Evolutionary conservation across 768 basidiomycete genomes (phyloP), one percentile per base, ranked within the genome.

Genomic region (Boletus pseudo-olivaceus): DNA sequence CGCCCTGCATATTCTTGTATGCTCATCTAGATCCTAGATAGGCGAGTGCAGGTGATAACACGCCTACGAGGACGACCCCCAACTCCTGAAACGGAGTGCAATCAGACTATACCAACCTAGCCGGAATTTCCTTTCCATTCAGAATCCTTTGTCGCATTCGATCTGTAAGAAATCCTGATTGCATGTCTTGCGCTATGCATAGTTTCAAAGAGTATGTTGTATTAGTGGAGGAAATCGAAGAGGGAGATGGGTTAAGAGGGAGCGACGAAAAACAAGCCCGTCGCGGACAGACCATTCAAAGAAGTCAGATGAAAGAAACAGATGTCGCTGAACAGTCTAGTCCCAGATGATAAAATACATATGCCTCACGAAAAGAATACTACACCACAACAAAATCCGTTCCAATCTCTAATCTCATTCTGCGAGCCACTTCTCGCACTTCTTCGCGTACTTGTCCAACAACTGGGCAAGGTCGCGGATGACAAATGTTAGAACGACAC

Each of bases 381-480:
- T 63, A 69, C 67, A 63, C 57, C 62, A 55, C 56, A 59, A 53
- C 59, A 55, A 56, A 57, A 65, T 63, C 60, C 55, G 32, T 39
- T 52, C 54, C 59, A 42, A 32, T 41, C 45, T 58, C 61, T 61
- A 59, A 56, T 77, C n/a, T n/a, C 76, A 93, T 67, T 94, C 91
- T 35, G 84, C 88, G 35, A 93, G 79, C 89, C 90, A 92, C 72
- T 91, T 92, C 74, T 92, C 92, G 72, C 90, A 91, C 69, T 90
- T 90, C 79, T 93, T 93, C 59, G 87, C 88, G 70, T 93, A 94
- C 73, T 95, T 94, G 77, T 95, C 93, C 57, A 95, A 77, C 47
- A 95, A 73, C 63, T 87, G 84, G 39, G 90, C 89, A 59, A 93
- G 78, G 69, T 94, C 92, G 49, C 85, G 84, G 63, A 96, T 84